Conservation (phyloP, 148 eudicot species). For the Spergularia bocconei region DNA sequence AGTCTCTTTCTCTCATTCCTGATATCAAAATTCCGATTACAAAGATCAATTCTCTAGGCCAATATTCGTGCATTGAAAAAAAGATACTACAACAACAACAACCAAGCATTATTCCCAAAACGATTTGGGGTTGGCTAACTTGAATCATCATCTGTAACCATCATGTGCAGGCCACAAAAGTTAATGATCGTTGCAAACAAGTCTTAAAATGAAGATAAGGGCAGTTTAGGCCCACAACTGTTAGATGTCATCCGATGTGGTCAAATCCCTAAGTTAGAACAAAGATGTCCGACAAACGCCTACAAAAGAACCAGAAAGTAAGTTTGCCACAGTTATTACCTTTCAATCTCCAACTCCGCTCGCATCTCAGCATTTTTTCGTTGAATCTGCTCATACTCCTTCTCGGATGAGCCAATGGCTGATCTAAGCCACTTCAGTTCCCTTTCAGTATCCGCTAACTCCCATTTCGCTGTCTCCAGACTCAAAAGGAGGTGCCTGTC, state of each 20-base stretch:
- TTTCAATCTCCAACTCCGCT: slow-evolving; percentile 61
- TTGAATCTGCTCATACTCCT: slow-evolving; percentile 80
- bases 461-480: slow-evolving; percentile 74
- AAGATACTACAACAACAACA: too few relatives aligned
- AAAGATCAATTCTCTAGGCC: not conserved
- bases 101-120: too few relatives aligned
- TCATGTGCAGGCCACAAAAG: too few relatives aligned
- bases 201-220: not conserved
- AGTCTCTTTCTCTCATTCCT: slow-evolving; percentile 68
- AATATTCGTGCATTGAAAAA: not conserved
- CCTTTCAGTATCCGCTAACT: slow-evolving; percentile 77
- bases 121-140: too few relatives aligned
- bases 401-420: slow-evolving; percentile 68
- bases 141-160: too few relatives aligned
- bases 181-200: too few relatives aligned
- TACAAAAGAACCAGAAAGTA: not conserved
- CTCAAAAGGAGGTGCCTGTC: slow-evolving; percentile 60
- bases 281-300: slow-evolving; percentile 8
- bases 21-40: slow-evolving; percentile 23
- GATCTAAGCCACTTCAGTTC: slow-evolving; percentile 86
- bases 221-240: not conserved
- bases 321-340: slow-evolving; percentile 33
- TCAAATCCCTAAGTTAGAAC: not conserved
- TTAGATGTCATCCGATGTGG: not conserved
- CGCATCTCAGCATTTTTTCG: slow-evolving; percentile 57